Percentiles rank a stretch among this genome's conserved stretches.
Evolutionary conservation across 1,284 basidiomycete species (phyloP).

Genomic region (Cutaneotrichosporon sp.): DNA sequence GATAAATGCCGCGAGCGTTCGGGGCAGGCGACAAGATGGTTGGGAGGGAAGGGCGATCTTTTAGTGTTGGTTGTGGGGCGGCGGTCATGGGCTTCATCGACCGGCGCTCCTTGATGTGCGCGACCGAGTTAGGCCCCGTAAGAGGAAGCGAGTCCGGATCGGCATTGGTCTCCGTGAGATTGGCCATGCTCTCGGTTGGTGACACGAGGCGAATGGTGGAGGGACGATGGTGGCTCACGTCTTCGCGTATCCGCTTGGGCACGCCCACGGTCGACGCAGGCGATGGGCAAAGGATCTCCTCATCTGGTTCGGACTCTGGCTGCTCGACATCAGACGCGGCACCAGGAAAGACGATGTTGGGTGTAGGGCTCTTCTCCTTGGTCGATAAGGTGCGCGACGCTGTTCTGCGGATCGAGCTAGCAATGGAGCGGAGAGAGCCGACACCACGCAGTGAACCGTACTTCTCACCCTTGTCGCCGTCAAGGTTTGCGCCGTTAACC

Average conservation of each 20-base stretch:
- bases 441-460: conserved; percentile 10
- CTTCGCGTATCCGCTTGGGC: conserved; percentile 34
- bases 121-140: conserved; percentile 27
- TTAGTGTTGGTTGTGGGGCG: background rate
- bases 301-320: conserved; percentile 9
- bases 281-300: conserved; percentile 35
- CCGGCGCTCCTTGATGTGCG: conserved; percentile 34
- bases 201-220: conserved; percentile 46
- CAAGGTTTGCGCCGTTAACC: conserved; percentile 40
- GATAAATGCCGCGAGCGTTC: conserved; percentile 1
- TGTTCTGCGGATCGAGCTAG: conserved; percentile 21
- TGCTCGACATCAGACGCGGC: background rate
- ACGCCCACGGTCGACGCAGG: conserved; percentile 49
- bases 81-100: conserved; percentile 36
- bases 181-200: conserved; percentile 22
- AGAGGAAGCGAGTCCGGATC: conserved; percentile 41
- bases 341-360: conserved; percentile 4
- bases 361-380: conserved; percentile 7
- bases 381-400: conserved; percentile 23
- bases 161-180: background rate
- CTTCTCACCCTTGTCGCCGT: conserved; percentile 19
- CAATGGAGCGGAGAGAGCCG: conserved; percentile 22
- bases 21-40: conserved; percentile 25
- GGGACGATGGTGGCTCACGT: conserved; percentile 32
- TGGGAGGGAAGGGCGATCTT: conserved; percentile 41